Base-by-base conservation (phyloP, 768 basidiomycete species). In the Phanerodontia chrysosporium region DNA sequence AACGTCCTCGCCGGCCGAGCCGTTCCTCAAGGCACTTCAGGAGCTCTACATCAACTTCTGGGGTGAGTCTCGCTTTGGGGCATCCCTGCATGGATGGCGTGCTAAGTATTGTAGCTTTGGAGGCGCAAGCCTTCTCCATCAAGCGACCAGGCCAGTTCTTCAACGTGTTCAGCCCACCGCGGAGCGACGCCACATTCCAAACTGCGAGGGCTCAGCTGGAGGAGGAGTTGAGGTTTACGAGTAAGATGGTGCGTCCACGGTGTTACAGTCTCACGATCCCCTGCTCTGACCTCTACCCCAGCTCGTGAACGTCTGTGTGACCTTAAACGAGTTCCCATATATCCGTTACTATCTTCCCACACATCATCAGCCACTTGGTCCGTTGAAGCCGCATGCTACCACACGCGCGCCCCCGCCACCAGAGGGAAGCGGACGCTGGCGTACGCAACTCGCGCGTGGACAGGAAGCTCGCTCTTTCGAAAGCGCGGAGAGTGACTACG, bases 21-120 rank as follows among this genome's bases (percentile, higher is more conserved):
- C 89, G 1, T 80, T 85, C 64, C 78, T 98, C n/a, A 81, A 82
- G 60, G 82, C 79, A 3, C 72, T 96, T 54, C 87, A 87, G 64
- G 97, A 99, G 68, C 78, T 98, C 35, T 98, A 88, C 72, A 72
- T 97, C 64, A 96, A 98, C 72, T 92, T 96, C 73, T 90, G 92
- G 86, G 86, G 96, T 95, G 62, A 57, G 92, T 73, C 28, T 18
- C 27, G 1, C 22, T 32, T 35, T 13, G 39, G 39, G 18, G 25
- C 51, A 5, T 4, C 21, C 22, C 16, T 18, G 28, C n/a, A n/a
- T 21, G 7, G 3, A 32, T 6, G 49, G 6, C 30, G 22, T 35
- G 18, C 25, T 42, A 18, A 42, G 55, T 56, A 16, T 4, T 10
- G 44, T 55, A 98, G 96, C 90, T 14, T 77, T 86, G 54, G 96